These are phyloP conservation scores for Aspergillus biplanus DNA, from an alignment of 495 filamentous ascomycete genomes.

Conservation along the genomic window DNA sequence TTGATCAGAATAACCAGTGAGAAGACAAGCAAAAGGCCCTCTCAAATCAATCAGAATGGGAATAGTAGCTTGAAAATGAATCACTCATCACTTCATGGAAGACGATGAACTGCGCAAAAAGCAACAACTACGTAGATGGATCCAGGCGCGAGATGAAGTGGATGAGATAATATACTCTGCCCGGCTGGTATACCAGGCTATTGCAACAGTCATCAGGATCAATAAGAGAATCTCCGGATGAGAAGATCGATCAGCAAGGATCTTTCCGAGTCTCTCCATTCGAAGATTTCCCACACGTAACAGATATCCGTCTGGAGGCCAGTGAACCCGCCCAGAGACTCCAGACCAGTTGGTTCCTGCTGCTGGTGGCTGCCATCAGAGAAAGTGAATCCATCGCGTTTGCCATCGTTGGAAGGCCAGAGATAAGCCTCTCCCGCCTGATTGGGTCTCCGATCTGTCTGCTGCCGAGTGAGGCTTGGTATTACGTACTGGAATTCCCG, in stretches of 20 bases:
- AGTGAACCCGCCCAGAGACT: not conserved
- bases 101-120: too few relatives aligned
- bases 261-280: conserved; percentile 23
- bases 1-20: too few relatives aligned
- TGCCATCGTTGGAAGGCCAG: conserved; percentile 4
- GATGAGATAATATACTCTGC: conserved; percentile 6
- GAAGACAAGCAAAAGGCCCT: too few relatives aligned
- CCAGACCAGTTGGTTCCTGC: conserved; percentile 15
- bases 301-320: conserved; percentile 22
- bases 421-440: conserved; percentile 30
- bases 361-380: conserved; percentile 8
- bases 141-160: not conserved
- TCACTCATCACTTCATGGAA: not conserved
- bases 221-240: conserved; percentile 25
- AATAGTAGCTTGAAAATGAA: not conserved
- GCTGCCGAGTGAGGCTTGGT: conserved; percentile 25
- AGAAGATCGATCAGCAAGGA: conserved; percentile 23
- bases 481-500: conserved; percentile 33
- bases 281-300: conserved; percentile 35
- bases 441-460: conserved; percentile 26
- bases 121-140: not conserved
- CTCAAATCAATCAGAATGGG: not conserved
- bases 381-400: conserved; percentile 12
- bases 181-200: not conserved
- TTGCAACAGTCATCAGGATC: conserved; percentile 26